Evolutionary conservation across 2,329 filamentous ascomycete species (phyloP), one percentile per base, ranked within the genome.

Genomic region (Scopulariopsis brevicaulis): DNA sequence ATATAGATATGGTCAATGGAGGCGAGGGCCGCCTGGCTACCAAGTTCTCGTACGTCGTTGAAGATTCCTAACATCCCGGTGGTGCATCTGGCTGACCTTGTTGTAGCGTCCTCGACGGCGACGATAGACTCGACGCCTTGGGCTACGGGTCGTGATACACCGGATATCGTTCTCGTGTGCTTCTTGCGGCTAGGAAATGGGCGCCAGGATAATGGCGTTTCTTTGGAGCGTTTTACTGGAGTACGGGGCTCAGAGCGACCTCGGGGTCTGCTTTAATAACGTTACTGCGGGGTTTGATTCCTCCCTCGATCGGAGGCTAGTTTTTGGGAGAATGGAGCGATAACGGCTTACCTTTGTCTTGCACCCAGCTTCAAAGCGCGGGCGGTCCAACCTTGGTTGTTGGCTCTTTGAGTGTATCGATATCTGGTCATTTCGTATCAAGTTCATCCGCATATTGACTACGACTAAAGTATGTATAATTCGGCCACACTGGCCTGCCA

Each of bases 21-120:
- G 94, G 94, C 25, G 94, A 99, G 73, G 94, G 94, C 0, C 89
- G 88, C 54, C 73, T 99, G 64, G 85, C 92, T 56, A 95, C 95
- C 70, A 90, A 96, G 68, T 96, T 91, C 53, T 50, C 56, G 59
- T 22, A 53, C 57, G 56, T 55, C 12, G 20, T 14, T 24, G 10
- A 20, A 6, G 20, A 24, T n/a, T 12, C 14, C 46, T 24, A 50
- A 20, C 46, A 11, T 24, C 20, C n/a, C 46, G 8, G 22, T n/a
- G 7, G 20, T 22, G 11, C 28, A 32, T n/a, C n/a, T 46, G 22
- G 25, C 37, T 54, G 12, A 58, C 22, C 32, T 46, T 15, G 28
- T 55, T n/a, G 40, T 10, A 82, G 79, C 3, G 74, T 82, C 15
- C 71, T 82, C 12, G 79, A 82, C 60, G 73, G 76, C 14, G 78